Evolutionary conservation across 331 rosid genomes (phyloP).

Genomic region (Pyracantha coccinea): DNA sequence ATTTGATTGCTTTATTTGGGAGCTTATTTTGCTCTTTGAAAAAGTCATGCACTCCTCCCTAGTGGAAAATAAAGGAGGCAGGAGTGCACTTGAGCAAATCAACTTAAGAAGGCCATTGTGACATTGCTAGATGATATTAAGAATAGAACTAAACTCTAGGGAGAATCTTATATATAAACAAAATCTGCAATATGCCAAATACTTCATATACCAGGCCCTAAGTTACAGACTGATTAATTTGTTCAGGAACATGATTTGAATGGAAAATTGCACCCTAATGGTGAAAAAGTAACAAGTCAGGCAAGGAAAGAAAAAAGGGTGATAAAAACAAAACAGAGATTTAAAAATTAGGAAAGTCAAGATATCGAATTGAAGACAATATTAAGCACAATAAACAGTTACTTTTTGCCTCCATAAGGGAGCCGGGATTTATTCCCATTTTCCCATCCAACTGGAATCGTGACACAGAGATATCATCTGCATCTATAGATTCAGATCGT

Average conservation of each 20-base stretch:
- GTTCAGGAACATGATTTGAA: background rate
- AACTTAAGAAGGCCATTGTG: background rate
- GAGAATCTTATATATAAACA: background rate
- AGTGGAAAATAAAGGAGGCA: no score
- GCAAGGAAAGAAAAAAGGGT: background rate
- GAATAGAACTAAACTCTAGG: background rate
- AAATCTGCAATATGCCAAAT: background rate
- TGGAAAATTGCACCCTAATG: background rate
- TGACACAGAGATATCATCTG: conserved; percentile 31
- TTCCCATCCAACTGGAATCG: conserved; percentile 33
- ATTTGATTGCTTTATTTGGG: background rate
- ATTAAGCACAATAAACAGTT: background rate
- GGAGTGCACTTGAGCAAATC: background rate
- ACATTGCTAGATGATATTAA: background rate
- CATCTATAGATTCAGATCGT: conserved; percentile 40
- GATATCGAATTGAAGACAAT: background rate
- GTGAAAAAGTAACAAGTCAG: background rate
- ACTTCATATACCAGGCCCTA: background rate
- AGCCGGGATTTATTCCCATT: conserved; percentile 20
- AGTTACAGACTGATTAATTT: background rate
- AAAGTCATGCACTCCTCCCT: no score
- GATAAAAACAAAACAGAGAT: background rate
- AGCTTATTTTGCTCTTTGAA: background rate
- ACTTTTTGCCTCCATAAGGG: conserved; percentile 24
- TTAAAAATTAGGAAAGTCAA: background rate